Percentiles rank a stretch among this genome's conserved stretches.
phyloP scores from a whole-genome alignment of 495 filamentous ascomycete genomes.

The Lepidopterella palustris region DNA sequence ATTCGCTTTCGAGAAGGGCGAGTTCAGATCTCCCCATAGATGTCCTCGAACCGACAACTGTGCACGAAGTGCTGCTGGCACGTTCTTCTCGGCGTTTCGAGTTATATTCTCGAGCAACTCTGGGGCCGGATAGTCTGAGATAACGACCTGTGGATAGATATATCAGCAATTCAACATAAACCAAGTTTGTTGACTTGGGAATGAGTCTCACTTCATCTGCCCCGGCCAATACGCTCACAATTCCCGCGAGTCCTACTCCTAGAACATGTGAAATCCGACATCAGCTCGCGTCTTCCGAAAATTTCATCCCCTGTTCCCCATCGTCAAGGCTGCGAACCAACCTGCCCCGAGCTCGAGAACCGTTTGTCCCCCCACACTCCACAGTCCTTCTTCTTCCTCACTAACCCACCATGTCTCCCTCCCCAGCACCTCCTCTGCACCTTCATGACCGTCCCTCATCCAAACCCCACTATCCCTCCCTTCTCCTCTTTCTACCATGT shows the following conservation, averaged over 20 bases:
- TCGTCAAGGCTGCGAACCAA: conserved; percentile 33
- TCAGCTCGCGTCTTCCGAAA: neutral
- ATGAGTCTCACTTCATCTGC: conserved; percentile 53
- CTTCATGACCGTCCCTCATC: conserved; percentile 3
- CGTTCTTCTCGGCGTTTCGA: conserved; percentile 54
- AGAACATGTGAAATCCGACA: conserved; percentile 10
- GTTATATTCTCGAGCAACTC: conserved; percentile 54
- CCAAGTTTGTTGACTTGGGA: too few relatives aligned
- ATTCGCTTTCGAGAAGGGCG: conserved; percentile 47
- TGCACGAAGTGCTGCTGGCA: conserved; percentile 32
- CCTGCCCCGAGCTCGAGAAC: conserved; percentile 59
- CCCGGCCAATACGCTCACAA: conserved; percentile 58
- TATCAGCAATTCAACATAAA: too few relatives aligned
- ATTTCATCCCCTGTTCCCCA: neutral
- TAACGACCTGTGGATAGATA: conserved; percentile 36
- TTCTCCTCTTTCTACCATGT: neutral
- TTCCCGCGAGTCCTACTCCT: conserved; percentile 71
- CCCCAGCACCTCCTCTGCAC: conserved; percentile 40
- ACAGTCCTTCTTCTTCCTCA: conserved; percentile 32
- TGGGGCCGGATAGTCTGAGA: conserved; percentile 70
- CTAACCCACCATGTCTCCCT: conserved; percentile 21
- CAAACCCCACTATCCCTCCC: conserved; percentile 14
- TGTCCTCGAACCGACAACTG: conserved; percentile 54
- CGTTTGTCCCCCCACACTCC: conserved; percentile 46
- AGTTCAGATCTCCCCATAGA: conserved; percentile 61